These are phyloP conservation scores for Choanephora cucurbitarum DNA, from an alignment of 371 early-diverging fungal genomes.

Conservation along the genomic window DNA sequence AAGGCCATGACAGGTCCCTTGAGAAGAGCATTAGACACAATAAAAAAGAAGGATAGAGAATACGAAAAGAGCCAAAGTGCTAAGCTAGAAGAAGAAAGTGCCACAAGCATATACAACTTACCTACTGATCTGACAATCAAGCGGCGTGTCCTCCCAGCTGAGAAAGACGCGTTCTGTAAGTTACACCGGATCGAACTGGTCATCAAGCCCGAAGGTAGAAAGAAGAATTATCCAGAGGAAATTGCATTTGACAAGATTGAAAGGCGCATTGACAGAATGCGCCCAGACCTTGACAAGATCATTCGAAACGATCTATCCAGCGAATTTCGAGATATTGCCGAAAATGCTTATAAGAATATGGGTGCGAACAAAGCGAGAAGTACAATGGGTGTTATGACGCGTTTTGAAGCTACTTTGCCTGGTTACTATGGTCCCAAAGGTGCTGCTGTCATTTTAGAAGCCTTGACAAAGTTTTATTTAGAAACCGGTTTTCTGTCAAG, in stretches of 20 bases:
- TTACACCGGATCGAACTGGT: constrained; percentile 49
- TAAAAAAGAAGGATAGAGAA: constrained; percentile 19
- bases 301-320: constrained; percentile 35
- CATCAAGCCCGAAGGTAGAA: constrained; percentile 44
- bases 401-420: constrained; percentile 48
- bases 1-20: constrained; percentile 9
- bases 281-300: constrained; percentile 37
- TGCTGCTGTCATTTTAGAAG: constrained; percentile 35
- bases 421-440: constrained; percentile 65
- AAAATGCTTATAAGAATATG: constrained; percentile 40
- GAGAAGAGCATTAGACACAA: constrained; percentile 13
- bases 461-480: constrained; percentile 33
- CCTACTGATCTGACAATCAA: constrained; percentile 1
- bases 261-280: constrained; percentile 29
- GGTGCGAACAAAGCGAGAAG: constrained; percentile 54
- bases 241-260: constrained; percentile 45
- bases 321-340: constrained; percentile 33
- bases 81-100: background rate
- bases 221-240: constrained; percentile 38
- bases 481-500: constrained; percentile 31
- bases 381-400: constrained; percentile 37
- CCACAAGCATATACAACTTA: constrained; percentile 2
- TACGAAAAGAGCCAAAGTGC: constrained; percentile 9
- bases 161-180: constrained; percentile 49
- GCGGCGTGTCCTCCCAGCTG: constrained; percentile 4